Conservation (phyloP, 805 yeast species). For the Kodamaea nitidulidarum region DNA sequence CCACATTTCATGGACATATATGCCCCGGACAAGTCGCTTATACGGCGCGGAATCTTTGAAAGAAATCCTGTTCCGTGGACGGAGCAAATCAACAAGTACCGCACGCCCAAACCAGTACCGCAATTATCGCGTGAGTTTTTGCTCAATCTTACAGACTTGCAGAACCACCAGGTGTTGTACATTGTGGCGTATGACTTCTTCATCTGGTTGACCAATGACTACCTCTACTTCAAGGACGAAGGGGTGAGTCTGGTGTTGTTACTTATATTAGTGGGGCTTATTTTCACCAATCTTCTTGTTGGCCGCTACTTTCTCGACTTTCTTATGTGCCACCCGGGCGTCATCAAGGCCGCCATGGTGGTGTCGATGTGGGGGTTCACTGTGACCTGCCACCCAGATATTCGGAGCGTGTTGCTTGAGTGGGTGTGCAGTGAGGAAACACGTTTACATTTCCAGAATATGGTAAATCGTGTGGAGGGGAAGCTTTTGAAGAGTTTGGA, state of each 20-base stretch:
- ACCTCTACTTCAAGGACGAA: slow-evolving; percentile 64
- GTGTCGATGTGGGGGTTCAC: slow-evolving; percentile 47
- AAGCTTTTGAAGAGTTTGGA: slow-evolving; percentile 16
- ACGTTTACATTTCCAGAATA: slow-evolving; percentile 45
- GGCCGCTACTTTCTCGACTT: slow-evolving; percentile 28
- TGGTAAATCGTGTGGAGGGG: slow-evolving; percentile 48
- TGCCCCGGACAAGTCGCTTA: slow-evolving; percentile 50
- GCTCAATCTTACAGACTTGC: slow-evolving; percentile 76
- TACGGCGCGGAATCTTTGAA: slow-evolving; percentile 7
- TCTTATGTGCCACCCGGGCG: slow-evolving; percentile 20
- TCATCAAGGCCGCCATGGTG: slow-evolving; percentile 23
- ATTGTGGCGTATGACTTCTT: slow-evolving; percentile 58
- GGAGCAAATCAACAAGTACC: slow-evolving; percentile 46
- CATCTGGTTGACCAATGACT: slow-evolving; percentile 45
- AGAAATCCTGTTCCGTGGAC: slow-evolving; percentile 40
- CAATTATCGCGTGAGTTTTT: slow-evolving; percentile 76
- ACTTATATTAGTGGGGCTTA: slow-evolving; percentile 30
- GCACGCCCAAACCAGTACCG: slow-evolving; percentile 66
- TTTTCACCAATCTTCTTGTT: slow-evolving; percentile 19
- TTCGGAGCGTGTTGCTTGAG: slow-evolving; percentile 45
- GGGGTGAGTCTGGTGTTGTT: slow-evolving; percentile 52
- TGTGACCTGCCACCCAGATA: slow-evolving; percentile 48
- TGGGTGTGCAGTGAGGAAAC: slow-evolving; percentile 61
- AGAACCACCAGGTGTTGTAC: slow-evolving; percentile 70
- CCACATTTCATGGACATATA: slow-evolving; percentile 64